Evolutionary conservation across 352 stramenopile genomes (phyloP).

Genomic region (Pythium oligandrum): DNA sequence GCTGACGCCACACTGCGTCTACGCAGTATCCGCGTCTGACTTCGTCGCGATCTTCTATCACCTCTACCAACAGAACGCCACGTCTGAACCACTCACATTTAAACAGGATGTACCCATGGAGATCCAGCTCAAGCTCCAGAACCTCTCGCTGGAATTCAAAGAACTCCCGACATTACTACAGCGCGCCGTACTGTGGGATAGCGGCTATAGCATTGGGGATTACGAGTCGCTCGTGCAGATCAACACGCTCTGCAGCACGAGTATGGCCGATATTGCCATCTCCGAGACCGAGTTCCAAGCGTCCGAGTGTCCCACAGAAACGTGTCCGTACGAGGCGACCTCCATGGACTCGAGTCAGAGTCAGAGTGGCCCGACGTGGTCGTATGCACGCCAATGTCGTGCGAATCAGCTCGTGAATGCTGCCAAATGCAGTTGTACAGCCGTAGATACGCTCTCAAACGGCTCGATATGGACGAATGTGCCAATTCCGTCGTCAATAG

Average conservation of each 20-base stretch:
- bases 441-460: constrained; percentile 8
- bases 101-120: constrained; percentile 18
- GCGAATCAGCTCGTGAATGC: constrained; percentile 9
- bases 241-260: constrained; percentile 8
- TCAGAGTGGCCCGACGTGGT: too few relatives aligned
- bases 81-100: background rate
- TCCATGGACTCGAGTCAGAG: too few relatives aligned
- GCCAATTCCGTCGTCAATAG: background rate
- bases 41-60: constrained; percentile 7
- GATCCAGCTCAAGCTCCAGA: constrained; percentile 13
- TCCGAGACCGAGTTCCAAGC: background rate
- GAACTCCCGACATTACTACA: constrained; percentile 23
- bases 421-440: constrained; percentile 16
- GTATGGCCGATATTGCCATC: constrained; percentile 8
- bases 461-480: constrained; percentile 11
- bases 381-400: background rate
- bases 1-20: too few relatives aligned
- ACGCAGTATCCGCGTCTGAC: background rate
- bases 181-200: constrained; percentile 22
- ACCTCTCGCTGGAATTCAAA: constrained; percentile 17
- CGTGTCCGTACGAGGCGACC: background rate
- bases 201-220: constrained; percentile 8
- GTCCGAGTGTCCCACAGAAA: constrained; percentile 2
- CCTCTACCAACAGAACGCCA: constrained; percentile 6
- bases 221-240: constrained; percentile 12